A percentile compares a stretch with the other conserved stretches of the same genome.
phyloP scores from a whole-genome alignment of 1,284 basidiomycete genomes.

The Pascua guehoae region DNA sequence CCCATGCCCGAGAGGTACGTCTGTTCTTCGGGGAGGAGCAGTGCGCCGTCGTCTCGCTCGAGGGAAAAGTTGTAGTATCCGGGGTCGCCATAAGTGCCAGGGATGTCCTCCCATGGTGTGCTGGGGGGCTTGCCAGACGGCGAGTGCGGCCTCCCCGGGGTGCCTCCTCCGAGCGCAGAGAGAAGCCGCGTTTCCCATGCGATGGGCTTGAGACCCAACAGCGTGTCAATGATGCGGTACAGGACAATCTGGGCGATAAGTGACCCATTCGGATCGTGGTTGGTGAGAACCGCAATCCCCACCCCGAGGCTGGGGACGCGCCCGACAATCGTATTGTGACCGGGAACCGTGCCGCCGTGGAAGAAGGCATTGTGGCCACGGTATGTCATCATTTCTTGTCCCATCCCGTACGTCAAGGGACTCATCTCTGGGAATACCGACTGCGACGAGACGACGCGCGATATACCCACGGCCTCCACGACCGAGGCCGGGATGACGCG shows the following conservation, averaged over 20 bases:
- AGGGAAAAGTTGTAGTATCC: no score
- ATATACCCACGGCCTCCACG: constrained; percentile 5
- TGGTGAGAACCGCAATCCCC: constrained; percentile 18
- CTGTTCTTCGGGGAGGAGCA: no score
- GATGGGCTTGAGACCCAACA: constrained; percentile 13
- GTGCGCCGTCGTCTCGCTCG: no score
- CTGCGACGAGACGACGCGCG: neutral
- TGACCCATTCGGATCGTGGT: constrained; percentile 10
- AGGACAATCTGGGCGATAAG: constrained; percentile 6
- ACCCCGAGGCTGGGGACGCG: constrained; percentile 15
- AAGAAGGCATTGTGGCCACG: constrained; percentile 16
- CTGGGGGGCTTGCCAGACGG: neutral
- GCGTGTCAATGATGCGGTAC: constrained; percentile 19
- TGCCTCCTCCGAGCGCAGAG: neutral
- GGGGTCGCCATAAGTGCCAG: neutral
- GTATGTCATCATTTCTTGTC: constrained; percentile 9
- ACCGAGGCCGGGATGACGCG: neutral
- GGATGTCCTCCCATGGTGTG: neutral
- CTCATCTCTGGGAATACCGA: neutral
- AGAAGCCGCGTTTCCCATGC: constrained; percentile 8
- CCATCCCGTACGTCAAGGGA: constrained; percentile 15
- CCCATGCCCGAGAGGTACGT: no score
- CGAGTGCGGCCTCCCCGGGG: neutral
- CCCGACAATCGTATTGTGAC: constrained; percentile 11
- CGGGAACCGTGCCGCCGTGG: constrained; percentile 19